Evolutionary conservation across 2,329 filamentous ascomycete genomes (phyloP), one percentile per base, ranked within the genome.

Genomic region (Emydomyces testavorans): DNA sequence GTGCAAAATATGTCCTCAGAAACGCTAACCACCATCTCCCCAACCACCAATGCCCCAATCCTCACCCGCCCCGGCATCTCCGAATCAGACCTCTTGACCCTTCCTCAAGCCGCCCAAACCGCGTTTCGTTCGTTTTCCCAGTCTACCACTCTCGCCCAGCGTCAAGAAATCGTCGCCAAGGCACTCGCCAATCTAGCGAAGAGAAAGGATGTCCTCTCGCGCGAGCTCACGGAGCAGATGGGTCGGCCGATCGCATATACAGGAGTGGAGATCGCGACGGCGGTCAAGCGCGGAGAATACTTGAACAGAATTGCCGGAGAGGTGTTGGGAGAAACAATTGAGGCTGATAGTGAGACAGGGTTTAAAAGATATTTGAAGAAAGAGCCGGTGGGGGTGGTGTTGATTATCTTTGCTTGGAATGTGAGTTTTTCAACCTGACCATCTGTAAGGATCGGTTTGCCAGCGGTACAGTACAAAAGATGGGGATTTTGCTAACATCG

Each of bases 351-450:
- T 2, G 87, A 96, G 68, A 78, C 83, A 60, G 89, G 90, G 0
- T 95, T 94, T 72, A 88, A 82, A 69, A 77, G 90, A 55, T 95
- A 85, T 62, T 87, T 96, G 62, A 81, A 82, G 64, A 94, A 93
- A 67, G 78, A 86, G 6, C 86, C 90, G 0, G 78, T 95, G 45
- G 90, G 90, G 0, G 87, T 88, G 8, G 84, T 92, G 13, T 74
- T 96, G 50, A 76, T 95, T 55, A 79, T 96, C 52, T 95, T 95
- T 67, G 84, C 90, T 0, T 96, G 90, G 90, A 96, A 96, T 69
- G 88, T 92, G 68, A 69, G 86, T 74, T 50, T 1, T 20, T 8
- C 8, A 37, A 20, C 8, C 4, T 16, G 18, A 28, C 26, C 26
- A 6, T 6, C 26, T 28, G 6, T 28, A 6, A 13, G 34, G 5